Evolutionary conservation across 164 flowering plant species (phyloP).

Genomic region (Pachysandra terminalis): DNA sequence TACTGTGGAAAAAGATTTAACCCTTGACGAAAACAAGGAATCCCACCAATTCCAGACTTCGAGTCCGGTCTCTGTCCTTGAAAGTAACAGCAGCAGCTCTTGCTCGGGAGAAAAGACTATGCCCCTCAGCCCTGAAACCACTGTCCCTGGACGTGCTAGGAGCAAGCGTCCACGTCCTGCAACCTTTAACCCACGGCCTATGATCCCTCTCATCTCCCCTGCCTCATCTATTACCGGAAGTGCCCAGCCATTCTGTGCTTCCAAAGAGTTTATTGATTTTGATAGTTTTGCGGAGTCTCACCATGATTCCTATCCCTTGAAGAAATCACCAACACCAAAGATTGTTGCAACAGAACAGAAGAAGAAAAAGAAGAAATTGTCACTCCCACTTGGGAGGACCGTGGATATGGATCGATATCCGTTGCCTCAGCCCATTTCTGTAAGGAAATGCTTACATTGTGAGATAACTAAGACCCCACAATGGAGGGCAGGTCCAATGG

Average conservation of each 20-base stretch:
- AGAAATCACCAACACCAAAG: conserved; percentile 12
- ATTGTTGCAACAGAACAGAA: conserved; percentile 23
- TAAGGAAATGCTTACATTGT: conserved; percentile 86
- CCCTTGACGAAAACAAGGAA: conserved; percentile 19
- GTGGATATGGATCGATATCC: conserved; percentile 16
- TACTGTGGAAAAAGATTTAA: conserved; percentile 33
- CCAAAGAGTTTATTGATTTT: conserved; percentile 27
- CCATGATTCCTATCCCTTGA: conserved; percentile 9
- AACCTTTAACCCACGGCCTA: conserved; percentile 51
- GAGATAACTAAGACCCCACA: conserved; percentile 92
- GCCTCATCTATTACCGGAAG: conserved; percentile 28
- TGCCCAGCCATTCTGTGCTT: conserved; percentile 10
- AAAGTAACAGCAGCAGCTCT: conserved; percentile 83
- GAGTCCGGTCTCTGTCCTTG: conserved; percentile 85
- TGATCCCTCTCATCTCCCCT: conserved; percentile 48
- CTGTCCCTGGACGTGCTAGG: conserved; percentile 55
- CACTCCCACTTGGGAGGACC: conserved; percentile 18
- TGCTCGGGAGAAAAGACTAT: conserved; percentile 40
- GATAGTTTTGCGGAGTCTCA: conserved; percentile 50
- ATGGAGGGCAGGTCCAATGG: conserved; percentile 96
- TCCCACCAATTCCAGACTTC: conserved; percentile 48
- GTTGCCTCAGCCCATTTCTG: conserved; percentile 16
- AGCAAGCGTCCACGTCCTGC: conserved; percentile 92
- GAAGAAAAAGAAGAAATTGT: conserved; percentile 54
- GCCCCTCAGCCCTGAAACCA: conserved; percentile 33